Conservation (phyloP, 2,329 filamentous ascomycete species). For the Ophiostoma novo-ulmi region DNA sequence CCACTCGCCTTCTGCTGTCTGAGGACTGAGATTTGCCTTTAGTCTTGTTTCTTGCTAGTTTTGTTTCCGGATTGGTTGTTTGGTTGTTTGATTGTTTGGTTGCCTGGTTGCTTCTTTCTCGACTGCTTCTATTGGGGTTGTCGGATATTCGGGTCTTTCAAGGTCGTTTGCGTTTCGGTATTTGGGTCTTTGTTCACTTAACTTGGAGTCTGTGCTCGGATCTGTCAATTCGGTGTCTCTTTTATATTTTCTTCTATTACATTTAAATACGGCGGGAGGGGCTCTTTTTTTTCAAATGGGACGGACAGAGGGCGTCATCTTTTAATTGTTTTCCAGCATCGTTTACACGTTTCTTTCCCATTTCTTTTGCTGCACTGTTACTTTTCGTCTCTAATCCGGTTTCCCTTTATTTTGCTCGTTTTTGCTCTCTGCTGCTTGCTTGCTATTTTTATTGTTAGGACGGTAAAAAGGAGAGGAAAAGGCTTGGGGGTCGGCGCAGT, state of each 20-base stretch:
- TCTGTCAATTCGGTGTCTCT: slow-evolving; percentile 10
- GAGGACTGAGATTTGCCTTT: not conserved
- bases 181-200: slow-evolving; percentile 8
- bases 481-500: slow-evolving; percentile 2
- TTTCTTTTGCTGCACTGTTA: not conserved
- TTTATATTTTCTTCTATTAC: not conserved
- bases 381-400: not conserved
- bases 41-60: not conserved
- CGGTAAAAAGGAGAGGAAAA: slow-evolving; percentile 12
- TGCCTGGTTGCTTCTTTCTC: not conserved
- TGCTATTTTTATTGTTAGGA: not conserved
- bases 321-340: not conserved
- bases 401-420: not conserved
- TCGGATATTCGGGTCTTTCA: not conserved
- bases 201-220: slow-evolving; percentile 12
- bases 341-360: not conserved
- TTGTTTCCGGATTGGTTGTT: not conserved
- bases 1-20: not conserved
- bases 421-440: not conserved
- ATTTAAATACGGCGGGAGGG: slow-evolving; percentile 3
- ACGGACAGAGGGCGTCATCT: slow-evolving; percentile 9
- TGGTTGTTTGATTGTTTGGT: not conserved
- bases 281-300: not conserved
- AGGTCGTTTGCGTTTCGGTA: not conserved
- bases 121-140: not conserved